Evolutionary conservation across 2,329 filamentous ascomycete species (phyloP), one percentile per base, ranked within the genome.

Genomic region (Colletotrichum lupini): DNA sequence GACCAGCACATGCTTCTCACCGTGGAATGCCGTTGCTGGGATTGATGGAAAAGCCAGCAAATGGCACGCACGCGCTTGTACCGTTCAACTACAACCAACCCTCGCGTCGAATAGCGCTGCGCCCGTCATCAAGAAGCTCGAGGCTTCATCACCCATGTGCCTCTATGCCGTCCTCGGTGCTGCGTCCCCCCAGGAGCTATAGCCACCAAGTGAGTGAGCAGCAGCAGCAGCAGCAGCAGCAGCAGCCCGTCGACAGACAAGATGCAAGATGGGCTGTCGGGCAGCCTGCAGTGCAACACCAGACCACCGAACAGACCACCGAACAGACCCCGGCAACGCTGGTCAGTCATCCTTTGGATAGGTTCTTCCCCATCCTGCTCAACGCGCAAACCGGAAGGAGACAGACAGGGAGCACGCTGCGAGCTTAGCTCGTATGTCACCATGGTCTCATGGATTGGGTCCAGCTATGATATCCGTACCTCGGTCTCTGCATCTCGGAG

Each of bases 341-440:
- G 59, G 26, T 58, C 42, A 7, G 19, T 46, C 42, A n/a, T 16
- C 30, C 53, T 32, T 9, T 55, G 59, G 12, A 30, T 5, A 35
- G 26, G 42, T 24, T 24, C 64, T 58, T 42, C 59, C 14, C 37
- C 55, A 30, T 61, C 49, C 28, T 22, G 64, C 28, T 35, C 42
- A 32, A 35, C 59, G 37, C 42, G 58, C 37, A 66, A n/a, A 24
- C 55, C 60, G 19, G 24, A 24, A 11, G 3, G 26, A 9, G 22
- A 19, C 12, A 22, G 58, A 60, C 60, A 70, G 59, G 70, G 70
- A 70, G 46, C 67, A 22, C 57, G 67, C 67, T 71, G 67, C 56
- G 49, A 62, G 60, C 24, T 62, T 70, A 55, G 67, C 55, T 60
- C 42, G 19, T 65, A 32, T 32, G 63, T 60, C 63, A 60, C 49